Percentiles rank a stretch among this genome's conserved stretches.
phyloP scores from a whole-genome alignment of 805 yeast species.

The Lipomyces spencermartinsiae region DNA sequence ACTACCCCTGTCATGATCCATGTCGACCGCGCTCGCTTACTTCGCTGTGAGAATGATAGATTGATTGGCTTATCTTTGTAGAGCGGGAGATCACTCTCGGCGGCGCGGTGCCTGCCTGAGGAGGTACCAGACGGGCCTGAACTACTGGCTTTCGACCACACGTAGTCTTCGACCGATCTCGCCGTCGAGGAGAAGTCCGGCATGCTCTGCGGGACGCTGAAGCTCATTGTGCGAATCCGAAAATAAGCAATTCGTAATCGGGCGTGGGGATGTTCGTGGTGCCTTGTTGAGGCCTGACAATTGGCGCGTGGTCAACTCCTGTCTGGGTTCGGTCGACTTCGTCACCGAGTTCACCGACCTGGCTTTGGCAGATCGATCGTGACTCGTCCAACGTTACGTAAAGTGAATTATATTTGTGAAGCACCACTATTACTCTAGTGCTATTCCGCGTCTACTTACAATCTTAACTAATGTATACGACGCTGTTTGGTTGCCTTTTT shows the following conservation, averaged over 20 bases:
- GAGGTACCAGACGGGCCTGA: neutral
- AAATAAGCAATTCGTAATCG: neutral
- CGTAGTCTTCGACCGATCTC: conserved; percentile 27
- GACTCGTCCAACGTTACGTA: too few species aligned
- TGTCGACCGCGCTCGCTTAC: neutral
- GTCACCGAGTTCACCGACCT: too few species aligned
- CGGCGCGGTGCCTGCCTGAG: conserved; percentile 1
- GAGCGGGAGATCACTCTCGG: conserved; percentile 49
- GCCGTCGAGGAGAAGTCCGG: conserved; percentile 28
- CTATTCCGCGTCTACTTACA: too few species aligned
- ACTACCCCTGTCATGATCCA: conserved; percentile 2
- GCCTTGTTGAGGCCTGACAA: neutral
- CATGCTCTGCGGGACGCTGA: conserved; percentile 22
- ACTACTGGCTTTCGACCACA: conserved; percentile 19
- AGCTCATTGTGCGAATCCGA: conserved; percentile 20
- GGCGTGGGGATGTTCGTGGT: neutral
- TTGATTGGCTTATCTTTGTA: conserved; percentile 59
- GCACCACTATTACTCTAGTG: too few species aligned
- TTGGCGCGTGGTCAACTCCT: neutral
- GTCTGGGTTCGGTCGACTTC: too few species aligned
- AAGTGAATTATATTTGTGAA: too few species aligned
- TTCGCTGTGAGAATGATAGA: neutral
- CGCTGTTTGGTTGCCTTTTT: too few species aligned
- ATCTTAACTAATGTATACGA: too few species aligned
- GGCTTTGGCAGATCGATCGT: too few species aligned